Percentiles rank a stretch among this genome's conserved stretches.
Conservation (phyloP, 176 grass and related monocot species). For the Zea luxurians region DNA sequence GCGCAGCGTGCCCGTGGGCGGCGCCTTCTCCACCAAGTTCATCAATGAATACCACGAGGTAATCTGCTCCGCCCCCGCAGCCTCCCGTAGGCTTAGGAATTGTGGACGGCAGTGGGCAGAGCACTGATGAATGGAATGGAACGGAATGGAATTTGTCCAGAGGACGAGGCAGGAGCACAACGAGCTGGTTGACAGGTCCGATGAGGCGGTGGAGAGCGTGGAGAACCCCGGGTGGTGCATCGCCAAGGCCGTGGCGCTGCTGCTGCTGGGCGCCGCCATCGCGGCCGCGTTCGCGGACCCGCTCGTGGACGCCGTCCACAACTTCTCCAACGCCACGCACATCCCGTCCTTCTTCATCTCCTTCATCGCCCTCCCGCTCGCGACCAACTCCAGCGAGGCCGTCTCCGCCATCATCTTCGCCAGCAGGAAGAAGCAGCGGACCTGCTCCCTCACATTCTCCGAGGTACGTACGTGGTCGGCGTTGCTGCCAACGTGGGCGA, state of each 20-base stretch:
- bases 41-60: conserved; percentile 61
- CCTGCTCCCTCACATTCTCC: conserved; percentile 84
- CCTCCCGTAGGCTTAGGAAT: background rate
- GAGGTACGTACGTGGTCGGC: conserved; percentile 50
- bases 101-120: background rate
- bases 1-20: conserved; percentile 28
- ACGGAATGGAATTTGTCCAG: conserved; percentile 37
- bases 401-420: conserved; percentile 93
- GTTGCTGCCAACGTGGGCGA: background rate
- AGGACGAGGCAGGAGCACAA: conserved; percentile 64
- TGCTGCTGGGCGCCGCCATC: conserved; percentile 70
- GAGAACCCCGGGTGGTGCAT: conserved; percentile 61
- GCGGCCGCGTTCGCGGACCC: conserved; percentile 83
- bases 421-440: conserved; percentile 77
- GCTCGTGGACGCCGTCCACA: conserved; percentile 88
- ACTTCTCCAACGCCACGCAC: conserved; percentile 78
- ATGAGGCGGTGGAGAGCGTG: conserved; percentile 68
- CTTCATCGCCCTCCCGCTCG: conserved; percentile 86
- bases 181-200: conserved; percentile 53
- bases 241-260: conserved; percentile 57
- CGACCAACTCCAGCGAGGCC: conserved; percentile 97
- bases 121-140: background rate
- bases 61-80: conserved; percentile 11
- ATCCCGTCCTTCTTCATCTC: conserved; percentile 97
- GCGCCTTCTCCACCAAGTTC: conserved; percentile 54